These are phyloP conservation scores for Cyclotella cryptica DNA, from an alignment of 108 stramenopile species.

Conservation along the genomic window DNA sequence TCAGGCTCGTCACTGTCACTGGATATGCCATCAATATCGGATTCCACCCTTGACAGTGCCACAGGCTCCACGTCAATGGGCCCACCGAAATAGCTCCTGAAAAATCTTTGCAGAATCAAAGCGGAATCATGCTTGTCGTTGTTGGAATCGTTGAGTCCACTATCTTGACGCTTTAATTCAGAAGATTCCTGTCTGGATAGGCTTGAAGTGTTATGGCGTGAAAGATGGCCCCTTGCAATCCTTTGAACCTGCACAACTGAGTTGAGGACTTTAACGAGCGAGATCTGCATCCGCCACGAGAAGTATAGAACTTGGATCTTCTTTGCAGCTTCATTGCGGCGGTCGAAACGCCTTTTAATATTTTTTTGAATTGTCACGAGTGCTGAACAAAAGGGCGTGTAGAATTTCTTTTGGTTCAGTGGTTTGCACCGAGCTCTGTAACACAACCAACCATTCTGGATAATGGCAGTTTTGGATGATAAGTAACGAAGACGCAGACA, in stretches of 20 bases:
- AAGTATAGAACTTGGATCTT: conserved; percentile 28
- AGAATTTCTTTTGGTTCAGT: background rate
- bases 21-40: too few relatives aligned
- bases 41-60: too few relatives aligned
- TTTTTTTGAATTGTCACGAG: background rate
- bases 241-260: conserved; percentile 19
- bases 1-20: too few relatives aligned
- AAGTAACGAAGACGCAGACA: background rate
- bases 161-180: background rate
- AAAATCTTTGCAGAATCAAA: conserved; percentile 7
- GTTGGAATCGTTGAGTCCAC: background rate
- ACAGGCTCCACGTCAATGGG: too few relatives aligned
- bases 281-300: conserved; percentile 21
- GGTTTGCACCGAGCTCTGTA: background rate
- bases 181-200: too few relatives aligned
- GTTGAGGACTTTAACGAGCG: conserved; percentile 2
- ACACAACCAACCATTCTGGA: conserved; percentile 19
- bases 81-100: background rate
- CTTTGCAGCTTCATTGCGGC: conserved; percentile 7
- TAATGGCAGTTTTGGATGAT: conserved; percentile 5
- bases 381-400: background rate
- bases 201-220: background rate
- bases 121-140: background rate
- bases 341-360: background rate
- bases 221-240: background rate